These are phyloP conservation scores for Biscutella laevigata DNA, from an alignment of 441 rosid species.

Conservation along the genomic window DNA sequence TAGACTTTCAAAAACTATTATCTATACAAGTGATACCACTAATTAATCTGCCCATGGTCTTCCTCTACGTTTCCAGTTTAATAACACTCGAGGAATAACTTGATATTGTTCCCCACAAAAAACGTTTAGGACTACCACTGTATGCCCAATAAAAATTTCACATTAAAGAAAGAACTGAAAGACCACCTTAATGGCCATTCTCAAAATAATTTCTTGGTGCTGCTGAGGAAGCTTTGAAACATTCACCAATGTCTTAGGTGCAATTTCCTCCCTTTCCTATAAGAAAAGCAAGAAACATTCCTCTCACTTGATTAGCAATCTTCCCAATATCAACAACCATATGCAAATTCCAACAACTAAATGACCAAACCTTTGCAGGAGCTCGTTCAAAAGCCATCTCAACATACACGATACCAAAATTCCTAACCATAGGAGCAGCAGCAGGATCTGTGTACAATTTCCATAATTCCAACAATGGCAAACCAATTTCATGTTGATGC, in stretches of 20 bases:
- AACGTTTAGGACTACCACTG: not conserved
- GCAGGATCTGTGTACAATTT: conserved; percentile 45
- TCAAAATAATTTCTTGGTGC: conserved; percentile 74
- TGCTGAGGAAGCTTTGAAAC: conserved; percentile 68
- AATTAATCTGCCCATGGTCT: conserved; percentile 6
- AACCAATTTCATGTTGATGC: conserved; percentile 63
- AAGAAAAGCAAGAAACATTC: not conserved
- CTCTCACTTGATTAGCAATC: not conserved
- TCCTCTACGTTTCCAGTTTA: not conserved
- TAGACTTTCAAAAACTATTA: not conserved
- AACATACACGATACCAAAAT: conserved; percentile 77
- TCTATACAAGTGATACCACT: not conserved
- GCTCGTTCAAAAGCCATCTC: conserved; percentile 93
- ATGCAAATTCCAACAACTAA: conserved; percentile 1
- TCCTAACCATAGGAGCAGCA: conserved; percentile 70
- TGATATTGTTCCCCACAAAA: not conserved
- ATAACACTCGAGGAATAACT: not conserved
- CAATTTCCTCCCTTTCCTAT: conserved; percentile 76
- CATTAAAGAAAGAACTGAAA: conserved; percentile 4
- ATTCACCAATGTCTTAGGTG: conserved; percentile 52
- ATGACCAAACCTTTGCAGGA: conserved; percentile 38
- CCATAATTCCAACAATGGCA: conserved; percentile 73
- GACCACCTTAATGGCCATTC: conserved; percentile 62
- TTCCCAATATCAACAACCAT: not conserved
- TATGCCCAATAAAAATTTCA: not conserved